Conservation (phyloP, 2,329 filamentous ascomycete species). For the Sarocladium brachiariae region DNA sequence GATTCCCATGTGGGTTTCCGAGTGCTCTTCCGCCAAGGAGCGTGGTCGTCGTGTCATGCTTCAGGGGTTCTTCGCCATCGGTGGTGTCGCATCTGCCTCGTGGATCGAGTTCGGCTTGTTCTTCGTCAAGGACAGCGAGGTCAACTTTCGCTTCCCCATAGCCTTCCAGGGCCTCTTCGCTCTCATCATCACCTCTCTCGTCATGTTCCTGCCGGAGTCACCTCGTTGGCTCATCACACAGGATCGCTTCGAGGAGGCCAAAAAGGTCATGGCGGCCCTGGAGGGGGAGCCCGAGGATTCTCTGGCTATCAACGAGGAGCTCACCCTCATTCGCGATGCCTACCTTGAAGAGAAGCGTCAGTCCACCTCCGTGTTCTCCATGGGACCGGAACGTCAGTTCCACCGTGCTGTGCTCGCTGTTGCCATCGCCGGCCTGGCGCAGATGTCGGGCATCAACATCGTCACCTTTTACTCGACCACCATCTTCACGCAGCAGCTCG, state of each 20-base stretch:
- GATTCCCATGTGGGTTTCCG: conserved; percentile 47
- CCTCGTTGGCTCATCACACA: conserved; percentile 42
- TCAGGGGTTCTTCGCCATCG: conserved; percentile 43
- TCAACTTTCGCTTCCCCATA: conserved; percentile 27
- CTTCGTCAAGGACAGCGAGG: conserved; percentile 19
- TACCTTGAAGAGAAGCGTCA: conserved; percentile 48
- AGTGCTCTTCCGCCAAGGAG: conserved; percentile 40
- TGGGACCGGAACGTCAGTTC: conserved; percentile 36
- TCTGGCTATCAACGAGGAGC: conserved; percentile 21
- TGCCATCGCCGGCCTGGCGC: conserved; percentile 53
- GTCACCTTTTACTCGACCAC: conserved; percentile 57
- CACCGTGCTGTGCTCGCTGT: conserved; percentile 54
- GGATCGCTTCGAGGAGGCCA: conserved; percentile 35
- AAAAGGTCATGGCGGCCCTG: conserved; percentile 21
- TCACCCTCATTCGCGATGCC: conserved; percentile 10
- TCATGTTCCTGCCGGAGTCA: conserved; percentile 39
- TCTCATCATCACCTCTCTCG: conserved; percentile 25
- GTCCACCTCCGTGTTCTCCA: conserved; percentile 9
- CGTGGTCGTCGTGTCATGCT: conserved; percentile 40
- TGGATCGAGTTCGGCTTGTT: conserved; percentile 42
- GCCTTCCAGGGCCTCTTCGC: conserved; percentile 26
- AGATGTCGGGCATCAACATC: conserved; percentile 51
- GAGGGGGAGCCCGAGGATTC: conserved; percentile 39
- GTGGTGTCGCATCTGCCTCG: conserved; percentile 29
- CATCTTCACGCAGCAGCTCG: conserved; percentile 43